Percentiles rank a stretch among this genome's conserved stretches.
phyloP scores from a whole-genome alignment of 2,329 filamentous ascomycete species.

The Ophiosphaerella narmari region DNA sequence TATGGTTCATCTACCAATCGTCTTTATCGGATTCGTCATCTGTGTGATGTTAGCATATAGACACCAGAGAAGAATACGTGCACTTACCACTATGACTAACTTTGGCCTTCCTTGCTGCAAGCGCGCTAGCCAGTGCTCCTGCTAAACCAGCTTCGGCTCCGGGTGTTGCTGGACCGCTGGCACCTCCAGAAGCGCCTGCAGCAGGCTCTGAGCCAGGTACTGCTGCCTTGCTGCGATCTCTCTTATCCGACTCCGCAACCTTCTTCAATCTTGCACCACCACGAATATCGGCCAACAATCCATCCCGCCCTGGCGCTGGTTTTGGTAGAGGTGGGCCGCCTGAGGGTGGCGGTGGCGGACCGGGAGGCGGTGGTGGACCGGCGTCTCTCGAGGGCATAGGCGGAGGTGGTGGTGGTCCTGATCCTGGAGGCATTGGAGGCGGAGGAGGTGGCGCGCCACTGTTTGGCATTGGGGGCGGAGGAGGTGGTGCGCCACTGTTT shows the following conservation, averaged over 20 bases:
- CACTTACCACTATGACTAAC: slow-evolving; percentile 87
- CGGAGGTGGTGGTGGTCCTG: slow-evolving; percentile 49
- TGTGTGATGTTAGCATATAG: slow-evolving; percentile 47
- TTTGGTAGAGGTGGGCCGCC: slow-evolving; percentile 38
- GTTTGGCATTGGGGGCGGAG: slow-evolving; percentile 39
- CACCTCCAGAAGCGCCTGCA: slow-evolving; percentile 57
- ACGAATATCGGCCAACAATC: slow-evolving; percentile 73
- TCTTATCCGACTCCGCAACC: slow-evolving; percentile 71
- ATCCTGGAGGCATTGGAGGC: slow-evolving; percentile 35
- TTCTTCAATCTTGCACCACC: slow-evolving; percentile 70
- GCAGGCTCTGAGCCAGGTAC: slow-evolving; percentile 57
- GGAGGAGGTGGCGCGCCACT: slow-evolving; percentile 52
- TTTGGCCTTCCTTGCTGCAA: slow-evolving; percentile 88
- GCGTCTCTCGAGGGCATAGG: slow-evolving; percentile 31
- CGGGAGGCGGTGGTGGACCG: slow-evolving; percentile 48
- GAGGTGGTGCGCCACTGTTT: slow-evolving; percentile 44
- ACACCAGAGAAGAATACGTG: slow-evolving; percentile 2
- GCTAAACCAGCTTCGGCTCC: slow-evolving; percentile 48
- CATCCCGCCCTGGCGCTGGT: slow-evolving; percentile 58
- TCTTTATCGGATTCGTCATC: slow-evolving; percentile 79
- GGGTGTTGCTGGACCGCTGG: slow-evolving; percentile 42
- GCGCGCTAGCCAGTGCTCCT: slow-evolving; percentile 72
- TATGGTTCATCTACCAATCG: slow-evolving; percentile 62
- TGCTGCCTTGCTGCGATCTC: slow-evolving; percentile 69
- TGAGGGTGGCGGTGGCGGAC: slow-evolving; percentile 39